A percentile compares a stretch with the other conserved stretches of the same genome.
Evolutionary conservation across 2,329 filamentous ascomycete genomes (phyloP).

Genomic region (Colletotrichum musae): DNA sequence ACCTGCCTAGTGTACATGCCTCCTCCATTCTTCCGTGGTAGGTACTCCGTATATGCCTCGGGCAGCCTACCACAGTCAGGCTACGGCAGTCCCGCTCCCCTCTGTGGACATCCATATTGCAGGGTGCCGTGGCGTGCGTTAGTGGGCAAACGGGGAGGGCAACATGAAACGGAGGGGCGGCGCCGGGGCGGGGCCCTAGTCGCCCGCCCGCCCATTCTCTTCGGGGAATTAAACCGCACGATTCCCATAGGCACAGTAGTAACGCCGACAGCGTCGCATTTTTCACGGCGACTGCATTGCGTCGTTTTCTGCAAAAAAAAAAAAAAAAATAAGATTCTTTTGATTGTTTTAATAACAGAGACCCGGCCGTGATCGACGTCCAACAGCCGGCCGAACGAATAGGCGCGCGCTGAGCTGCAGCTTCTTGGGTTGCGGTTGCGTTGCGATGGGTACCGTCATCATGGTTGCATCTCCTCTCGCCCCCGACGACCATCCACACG

Average conservation of each 20-base stretch:
- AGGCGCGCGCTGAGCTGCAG: constrained; percentile 22
- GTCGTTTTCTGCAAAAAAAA: too few relatives aligned
- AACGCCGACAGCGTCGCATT: not conserved
- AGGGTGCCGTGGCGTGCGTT: constrained; percentile 40
- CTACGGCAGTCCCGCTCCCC: too few relatives aligned
- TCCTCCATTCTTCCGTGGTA: too few relatives aligned
- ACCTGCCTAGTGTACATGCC: not conserved
- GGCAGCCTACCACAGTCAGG: too few relatives aligned
- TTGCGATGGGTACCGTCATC: not conserved
- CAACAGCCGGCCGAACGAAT: constrained; percentile 19
- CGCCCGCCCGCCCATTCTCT: constrained; percentile 3
- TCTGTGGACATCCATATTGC: constrained; percentile 29
- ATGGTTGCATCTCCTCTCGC: not conserved
- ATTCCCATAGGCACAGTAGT: not conserved
- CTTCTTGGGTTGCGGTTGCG: constrained; percentile 20
- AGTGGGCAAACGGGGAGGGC: constrained; percentile 34
- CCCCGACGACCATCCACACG: not conserved
- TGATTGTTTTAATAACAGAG: not conserved
- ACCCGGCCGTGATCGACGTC: constrained; percentile 10
- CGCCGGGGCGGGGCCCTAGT: constrained; percentile 23
- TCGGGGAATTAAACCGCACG: constrained; percentile 24
- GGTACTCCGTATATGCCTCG: too few relatives aligned
- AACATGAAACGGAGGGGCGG: constrained; percentile 39
- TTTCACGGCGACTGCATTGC: too few relatives aligned
- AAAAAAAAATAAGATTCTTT: too few relatives aligned